These are phyloP conservation scores for Eleusine coracana DNA, from an alignment of 176 grass and related monocot species.

Conservation along the genomic window DNA sequence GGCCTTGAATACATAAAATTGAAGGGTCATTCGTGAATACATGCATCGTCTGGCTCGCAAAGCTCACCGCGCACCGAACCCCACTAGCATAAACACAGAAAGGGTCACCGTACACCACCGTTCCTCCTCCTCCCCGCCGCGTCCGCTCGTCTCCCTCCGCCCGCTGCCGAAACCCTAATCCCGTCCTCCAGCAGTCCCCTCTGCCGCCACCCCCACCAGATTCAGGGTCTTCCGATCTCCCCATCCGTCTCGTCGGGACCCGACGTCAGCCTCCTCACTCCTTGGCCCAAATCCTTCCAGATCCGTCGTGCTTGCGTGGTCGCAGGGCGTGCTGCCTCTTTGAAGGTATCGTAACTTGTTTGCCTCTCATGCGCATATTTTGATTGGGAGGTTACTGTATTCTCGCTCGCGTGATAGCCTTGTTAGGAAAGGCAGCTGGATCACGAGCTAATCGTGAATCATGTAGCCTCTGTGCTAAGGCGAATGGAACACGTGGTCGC, in stretches of 20 bases:
- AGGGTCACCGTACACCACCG: too few relatives aligned
- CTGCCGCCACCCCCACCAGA: not conserved
- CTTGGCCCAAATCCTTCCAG: not conserved
- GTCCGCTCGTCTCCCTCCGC: too few relatives aligned
- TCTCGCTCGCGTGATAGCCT: not conserved
- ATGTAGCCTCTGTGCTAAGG: not conserved
- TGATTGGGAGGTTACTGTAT: not conserved
- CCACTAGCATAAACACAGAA: too few relatives aligned
- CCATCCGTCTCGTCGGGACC: not conserved
- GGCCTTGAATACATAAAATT: too few relatives aligned
- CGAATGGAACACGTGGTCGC: not conserved
- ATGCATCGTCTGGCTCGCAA: too few relatives aligned
- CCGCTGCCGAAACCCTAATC: not conserved
- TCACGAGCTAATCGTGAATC: not conserved
- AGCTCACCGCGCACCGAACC: too few relatives aligned
- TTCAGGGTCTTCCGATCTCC: not conserved
- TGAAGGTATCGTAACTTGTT: not conserved
- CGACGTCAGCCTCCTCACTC: not conserved
- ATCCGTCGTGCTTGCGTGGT: not conserved
- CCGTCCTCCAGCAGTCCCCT: slow-evolving; percentile 23
- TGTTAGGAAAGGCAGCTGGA: not conserved
- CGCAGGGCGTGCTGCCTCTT: not conserved
- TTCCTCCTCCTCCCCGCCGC: too few relatives aligned
- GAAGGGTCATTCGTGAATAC: too few relatives aligned
- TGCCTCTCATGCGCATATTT: not conserved